A percentile compares a stretch with the other conserved stretches of the same genome.
Evolutionary conservation across 2,329 filamentous ascomycete species (phyloP).

Genomic region (Gnomoniopsis sp.): DNA sequence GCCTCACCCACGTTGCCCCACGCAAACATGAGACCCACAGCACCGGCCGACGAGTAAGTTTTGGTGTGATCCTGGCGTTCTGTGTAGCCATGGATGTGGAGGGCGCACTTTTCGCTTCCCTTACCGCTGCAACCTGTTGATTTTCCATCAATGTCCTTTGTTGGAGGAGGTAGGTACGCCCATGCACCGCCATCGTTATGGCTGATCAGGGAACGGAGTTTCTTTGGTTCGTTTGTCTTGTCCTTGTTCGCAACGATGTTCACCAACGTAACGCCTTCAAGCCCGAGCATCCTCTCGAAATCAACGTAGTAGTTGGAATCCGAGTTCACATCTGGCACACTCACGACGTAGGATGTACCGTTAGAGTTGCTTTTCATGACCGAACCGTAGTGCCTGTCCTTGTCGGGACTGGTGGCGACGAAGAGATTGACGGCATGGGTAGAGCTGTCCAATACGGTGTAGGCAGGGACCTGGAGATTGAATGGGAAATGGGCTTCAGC

Average conservation of each 20-base stretch:
- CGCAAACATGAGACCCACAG: constrained; percentile 86
- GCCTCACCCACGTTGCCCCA: constrained; percentile 82
- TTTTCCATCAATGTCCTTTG: constrained; percentile 67
- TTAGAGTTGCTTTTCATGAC: constrained; percentile 99
- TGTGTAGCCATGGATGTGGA: constrained; percentile 95
- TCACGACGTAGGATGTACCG: constrained; percentile 89
- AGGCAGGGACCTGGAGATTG: constrained; percentile 78
- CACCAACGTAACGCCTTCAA: constrained; percentile 86
- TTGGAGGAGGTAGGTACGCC: constrained; percentile 71
- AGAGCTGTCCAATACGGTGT: constrained; percentile 92
- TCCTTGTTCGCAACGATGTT: constrained; percentile 78
- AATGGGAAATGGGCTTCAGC: constrained; percentile 81
- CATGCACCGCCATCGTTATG: constrained; percentile 95
- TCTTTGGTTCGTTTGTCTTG: constrained; percentile 67
- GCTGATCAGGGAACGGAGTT: constrained; percentile 84
- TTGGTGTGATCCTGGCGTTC: constrained; percentile 78
- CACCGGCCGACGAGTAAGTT: constrained; percentile 84
- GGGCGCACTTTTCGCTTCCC: constrained; percentile 61
- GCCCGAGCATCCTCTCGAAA: constrained; percentile 90
- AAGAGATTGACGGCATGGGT: constrained; percentile 94
- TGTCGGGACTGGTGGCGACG: constrained; percentile 69
- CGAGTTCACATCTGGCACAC: constrained; percentile 76
- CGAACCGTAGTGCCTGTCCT: constrained; percentile 70
- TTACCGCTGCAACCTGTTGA: constrained; percentile 65
- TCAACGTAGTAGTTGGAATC: constrained; percentile 78